Evolutionary conservation across 2,329 filamentous ascomycete species (phyloP).

Genomic region (Colletotrichum lupini): DNA sequence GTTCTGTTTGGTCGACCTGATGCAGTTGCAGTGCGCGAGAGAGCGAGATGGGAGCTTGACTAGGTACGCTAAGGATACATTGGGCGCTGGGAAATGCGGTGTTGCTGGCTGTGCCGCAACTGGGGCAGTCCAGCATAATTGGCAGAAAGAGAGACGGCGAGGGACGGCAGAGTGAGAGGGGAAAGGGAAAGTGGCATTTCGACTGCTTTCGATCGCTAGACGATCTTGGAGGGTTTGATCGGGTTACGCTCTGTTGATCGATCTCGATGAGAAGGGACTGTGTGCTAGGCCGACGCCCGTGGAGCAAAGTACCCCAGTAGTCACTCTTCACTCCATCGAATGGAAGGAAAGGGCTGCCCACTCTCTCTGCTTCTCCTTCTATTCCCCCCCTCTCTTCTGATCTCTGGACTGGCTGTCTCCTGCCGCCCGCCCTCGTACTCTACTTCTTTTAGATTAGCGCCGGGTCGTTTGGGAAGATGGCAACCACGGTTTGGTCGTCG

Average conservation of each 20-base stretch:
- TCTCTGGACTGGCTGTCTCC: not conserved
- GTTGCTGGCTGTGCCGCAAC: not conserved
- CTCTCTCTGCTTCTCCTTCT: not conserved
- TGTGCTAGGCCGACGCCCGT: constrained; percentile 6
- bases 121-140: not conserved
- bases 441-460: constrained; percentile 8
- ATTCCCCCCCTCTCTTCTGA: not conserved
- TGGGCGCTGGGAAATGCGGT: not conserved
- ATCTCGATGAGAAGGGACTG: constrained; percentile 37
- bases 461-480: not conserved
- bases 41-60: not conserved
- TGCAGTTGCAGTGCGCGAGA: not conserved
- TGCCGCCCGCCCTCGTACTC: constrained; percentile 9
- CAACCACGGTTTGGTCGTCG: not conserved
- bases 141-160: not conserved
- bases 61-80: not conserved
- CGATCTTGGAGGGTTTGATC: constrained; percentile 37
- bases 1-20: not conserved
- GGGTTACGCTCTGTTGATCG: constrained; percentile 38
- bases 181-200: constrained; percentile 33
- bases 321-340: constrained; percentile 11
- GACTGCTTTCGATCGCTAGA: constrained; percentile 37
- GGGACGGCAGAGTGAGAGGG: not conserved
- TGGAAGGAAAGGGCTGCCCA: constrained; percentile 5
- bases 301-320: constrained; percentile 6